phyloP scores from a whole-genome alignment of 768 basidiomycete genomes.

The Mycena floridula region DNA sequence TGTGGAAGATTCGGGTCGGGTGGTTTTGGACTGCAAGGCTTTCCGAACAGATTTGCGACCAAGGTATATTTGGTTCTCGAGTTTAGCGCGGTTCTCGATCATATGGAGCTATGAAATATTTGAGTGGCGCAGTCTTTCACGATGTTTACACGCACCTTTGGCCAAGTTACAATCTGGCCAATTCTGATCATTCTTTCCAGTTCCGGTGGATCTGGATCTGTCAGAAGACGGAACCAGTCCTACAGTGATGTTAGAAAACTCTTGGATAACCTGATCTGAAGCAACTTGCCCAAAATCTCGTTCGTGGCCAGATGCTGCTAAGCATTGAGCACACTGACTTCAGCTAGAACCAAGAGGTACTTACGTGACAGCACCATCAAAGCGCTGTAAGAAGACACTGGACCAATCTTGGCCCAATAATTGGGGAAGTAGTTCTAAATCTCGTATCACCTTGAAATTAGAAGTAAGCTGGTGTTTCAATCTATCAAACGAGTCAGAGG shows the following conservation, averaged over 20 bases:
- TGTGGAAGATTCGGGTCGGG: constrained; percentile 14
- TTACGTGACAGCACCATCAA: constrained; percentile 84
- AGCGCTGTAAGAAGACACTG: constrained; percentile 91
- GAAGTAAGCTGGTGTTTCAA: constrained; percentile 93
- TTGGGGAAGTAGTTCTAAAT: constrained; percentile 92
- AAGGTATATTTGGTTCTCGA: constrained; percentile 78
- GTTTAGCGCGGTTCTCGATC: constrained; percentile 82
- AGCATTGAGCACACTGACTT: constrained; percentile 21
- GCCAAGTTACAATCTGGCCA: constrained; percentile 93
- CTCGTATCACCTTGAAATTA: constrained; percentile 96
- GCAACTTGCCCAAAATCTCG: constrained; percentile 59
- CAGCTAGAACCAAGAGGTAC: constrained; percentile 18
- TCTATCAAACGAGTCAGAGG: no score
- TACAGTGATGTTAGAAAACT: constrained; percentile 18
- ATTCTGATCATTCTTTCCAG: constrained; percentile 82
- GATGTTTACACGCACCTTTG: constrained; percentile 56
- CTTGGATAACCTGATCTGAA: no score
- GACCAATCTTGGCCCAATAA: constrained; percentile 94
- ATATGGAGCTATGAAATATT: constrained; percentile 66
- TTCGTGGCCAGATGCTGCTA: constrained; percentile 78
- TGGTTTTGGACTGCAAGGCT: constrained; percentile 32
- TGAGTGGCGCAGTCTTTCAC: background rate
- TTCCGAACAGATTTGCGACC: constrained; percentile 71
- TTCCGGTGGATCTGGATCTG: constrained; percentile 76
- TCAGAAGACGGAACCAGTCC: constrained; percentile 83